Evolutionary conservation across 108 stramenopile genomes (phyloP), one percentile per base, ranked within the genome.

Genomic region (Nannochloropsis granulata): DNA sequence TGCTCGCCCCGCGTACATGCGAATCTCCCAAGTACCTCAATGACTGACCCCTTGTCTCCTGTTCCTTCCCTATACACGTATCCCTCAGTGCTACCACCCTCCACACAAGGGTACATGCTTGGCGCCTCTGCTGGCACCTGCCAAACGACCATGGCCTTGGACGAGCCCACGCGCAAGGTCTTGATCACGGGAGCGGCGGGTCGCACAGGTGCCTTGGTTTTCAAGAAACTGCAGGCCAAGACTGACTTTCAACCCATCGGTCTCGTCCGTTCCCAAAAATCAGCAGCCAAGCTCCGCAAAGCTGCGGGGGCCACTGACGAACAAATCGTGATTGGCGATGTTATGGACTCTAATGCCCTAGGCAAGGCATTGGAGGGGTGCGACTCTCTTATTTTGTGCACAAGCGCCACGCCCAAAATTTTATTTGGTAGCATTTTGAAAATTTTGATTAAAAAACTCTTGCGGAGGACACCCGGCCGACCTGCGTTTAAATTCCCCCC

Each of bases 361-460:
- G 88, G 89, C 24, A 84, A 82, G 13, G 87, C 90, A 13, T 45
- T 93, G 84, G 85, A 90, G 26, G 93, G 92, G 45, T 89, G 90
- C 85, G 93, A 92, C 78, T 93, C 92, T 25, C 78, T 95, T 44
- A 90, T 93, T 78, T 90, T 95, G 45, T 93, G 93, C 83, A 94
- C 95, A 13, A 93, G 92, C 80, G 95, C 94, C 45, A 93, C 92
- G 80, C 95, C 95, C 21, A 92, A 94, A 83, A 78, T 19, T 78
- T 78, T 21, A 13, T 14, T 45, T 14, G 13, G 71, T 78, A n/a
- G 16, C 13, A 42, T 83, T 26, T 16, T 83, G 13, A 82, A 82
- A 71, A 82, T 83, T 16, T 78, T 83, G 24, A 83, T 90, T 80
- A 89, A 91, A 23, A 81, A 80, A 24, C 23, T 25, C 79, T 24